Evolutionary conservation across 2,329 filamentous ascomycete genomes (phyloP).

Genomic region (Juglanconis sp.): DNA sequence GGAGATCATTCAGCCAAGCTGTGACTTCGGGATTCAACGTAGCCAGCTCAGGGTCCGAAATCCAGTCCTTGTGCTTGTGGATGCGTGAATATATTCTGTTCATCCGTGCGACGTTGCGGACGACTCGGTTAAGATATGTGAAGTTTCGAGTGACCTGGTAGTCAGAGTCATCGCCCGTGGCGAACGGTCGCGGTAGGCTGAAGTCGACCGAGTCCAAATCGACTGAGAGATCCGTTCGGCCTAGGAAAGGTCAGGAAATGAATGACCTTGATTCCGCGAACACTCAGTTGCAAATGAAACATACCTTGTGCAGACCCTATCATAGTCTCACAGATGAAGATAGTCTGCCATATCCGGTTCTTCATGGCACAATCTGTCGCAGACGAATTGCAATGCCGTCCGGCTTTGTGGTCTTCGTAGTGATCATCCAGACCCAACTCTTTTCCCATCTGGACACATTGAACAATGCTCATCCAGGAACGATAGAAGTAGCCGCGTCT

Average conservation of each 20-base stretch:
- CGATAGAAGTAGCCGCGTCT: constrained; percentile 95
- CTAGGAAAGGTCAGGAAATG: constrained; percentile 36
- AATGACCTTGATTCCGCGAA: neutral
- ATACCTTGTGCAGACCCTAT: constrained; percentile 88
- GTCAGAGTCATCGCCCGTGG: constrained; percentile 71
- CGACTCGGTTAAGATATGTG: constrained; percentile 72
- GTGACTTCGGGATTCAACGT: constrained; percentile 75
- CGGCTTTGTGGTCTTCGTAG: constrained; percentile 71
- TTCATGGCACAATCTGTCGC: constrained; percentile 77
- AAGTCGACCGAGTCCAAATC: constrained; percentile 75
- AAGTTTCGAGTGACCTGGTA: constrained; percentile 79
- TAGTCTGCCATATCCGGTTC: constrained; percentile 84
- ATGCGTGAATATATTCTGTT: constrained; percentile 71
- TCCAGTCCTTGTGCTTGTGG: constrained; percentile 77
- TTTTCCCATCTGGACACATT: constrained; percentile 88
- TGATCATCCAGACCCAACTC: constrained; percentile 89
- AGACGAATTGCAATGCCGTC: constrained; percentile 65
- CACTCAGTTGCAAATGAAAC: constrained; percentile 9
- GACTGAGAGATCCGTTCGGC: constrained; percentile 75
- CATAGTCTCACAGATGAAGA: constrained; percentile 86
- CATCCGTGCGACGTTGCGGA: constrained; percentile 75
- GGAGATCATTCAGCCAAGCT: constrained; percentile 73
- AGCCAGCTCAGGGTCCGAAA: constrained; percentile 77
- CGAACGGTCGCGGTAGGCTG: constrained; percentile 58
- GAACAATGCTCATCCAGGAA: constrained; percentile 94